Base-by-base conservation (phyloP, 108 stramenopile species). In the Mayamaea pseudoterrestris region DNA sequence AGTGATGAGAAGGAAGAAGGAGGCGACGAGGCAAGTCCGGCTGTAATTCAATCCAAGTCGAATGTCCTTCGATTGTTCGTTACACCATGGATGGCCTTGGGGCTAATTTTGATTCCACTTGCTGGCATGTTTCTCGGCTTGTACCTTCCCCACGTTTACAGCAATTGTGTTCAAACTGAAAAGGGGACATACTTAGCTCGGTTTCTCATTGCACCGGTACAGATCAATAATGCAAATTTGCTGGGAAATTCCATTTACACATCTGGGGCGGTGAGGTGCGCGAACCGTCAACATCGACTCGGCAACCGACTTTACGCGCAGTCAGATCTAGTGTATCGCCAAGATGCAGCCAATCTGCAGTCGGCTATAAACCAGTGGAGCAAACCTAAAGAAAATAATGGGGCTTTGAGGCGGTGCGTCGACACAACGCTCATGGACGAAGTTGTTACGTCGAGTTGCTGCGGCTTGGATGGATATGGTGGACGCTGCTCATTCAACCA, bases 111-210 rank as follows among this genome's bases (percentile, higher is more conserved):
- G 23, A 0, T 57, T 3, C 53, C 53, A 6, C 5, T 63, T 35
- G 37, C 43, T 14, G 28, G 55, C 1, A 24, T 45, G 3, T 30
- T 25, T 14, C 27, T 58, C n/a, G 8, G 27, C 16, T 29, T 58
- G 8, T 71, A 61, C 61, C 42, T 48, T 45, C 69, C 69, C 5
- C 50, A 60, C 24, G 50, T 71, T 16, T 34, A 60, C 35, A 26
- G 27, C n/a, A 47, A 36, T 47, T 71, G 69, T 34, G 34, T 56
- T 13, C 54, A 60, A 18, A 50, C 69, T 12, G 14, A 27, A 22
- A 37, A 65, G 23, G 69, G 69, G 1, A 71, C 69, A n/a, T 71
- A 54, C 45, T 29, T 71, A 24, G 69, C 63, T 2, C 34, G 50
- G 29, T 44, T 50, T 17, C 41, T 71, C 22, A 30, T 71, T 30